Base-by-base conservation (phyloP, 345 rosid genomes). In the Turritis glabra region DNA sequence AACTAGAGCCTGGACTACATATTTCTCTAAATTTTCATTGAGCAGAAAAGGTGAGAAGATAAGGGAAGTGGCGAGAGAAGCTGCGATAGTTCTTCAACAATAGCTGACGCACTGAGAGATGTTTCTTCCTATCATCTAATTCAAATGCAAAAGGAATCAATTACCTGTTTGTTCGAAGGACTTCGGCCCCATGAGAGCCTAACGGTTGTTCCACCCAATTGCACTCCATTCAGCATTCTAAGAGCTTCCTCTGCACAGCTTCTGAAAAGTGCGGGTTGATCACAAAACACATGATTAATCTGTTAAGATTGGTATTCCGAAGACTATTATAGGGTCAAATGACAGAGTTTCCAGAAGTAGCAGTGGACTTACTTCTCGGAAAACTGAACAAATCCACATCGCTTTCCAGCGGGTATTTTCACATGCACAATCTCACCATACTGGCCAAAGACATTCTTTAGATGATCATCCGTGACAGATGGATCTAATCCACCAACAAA, bases 121-220 rank as follows among this genome's bases (percentile, higher is more conserved):
- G 53, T 40, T 41, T 69, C 63, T 27, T 55, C 14, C 53, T 26
- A 46, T 9, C 73, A 69, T 29, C 46, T 21, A 32, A 27, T 13
- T 13, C 52, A 22, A 8, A 23, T 33, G 51, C 26, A 35, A 71
- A 12, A 48, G 14, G 29, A 60, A 71, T 26, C 27, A 64, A 5
- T 44, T 26, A 89, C 98, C 90, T 90, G 98, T 72, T 91, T 93
- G 86, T 81, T 83, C 23, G 92, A 81, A 61, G 96, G 91, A 68
- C 87, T 93, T 12, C 97, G 97, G 41, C 98, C 98, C 98, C 98
- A 93, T 23, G 98, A 91, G 54, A 93, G 97, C 50, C 98, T 82
- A 14, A 93, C 84, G 18, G 78, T 89, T 79, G 92, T 96, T 40
- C 96, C 97, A 1, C 92, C 88, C 82, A 93, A 63, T 61, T 59